These are phyloP conservation scores for Clitoria ternatea DNA, from an alignment of 306 rosid species.

Conservation along the genomic window DNA sequence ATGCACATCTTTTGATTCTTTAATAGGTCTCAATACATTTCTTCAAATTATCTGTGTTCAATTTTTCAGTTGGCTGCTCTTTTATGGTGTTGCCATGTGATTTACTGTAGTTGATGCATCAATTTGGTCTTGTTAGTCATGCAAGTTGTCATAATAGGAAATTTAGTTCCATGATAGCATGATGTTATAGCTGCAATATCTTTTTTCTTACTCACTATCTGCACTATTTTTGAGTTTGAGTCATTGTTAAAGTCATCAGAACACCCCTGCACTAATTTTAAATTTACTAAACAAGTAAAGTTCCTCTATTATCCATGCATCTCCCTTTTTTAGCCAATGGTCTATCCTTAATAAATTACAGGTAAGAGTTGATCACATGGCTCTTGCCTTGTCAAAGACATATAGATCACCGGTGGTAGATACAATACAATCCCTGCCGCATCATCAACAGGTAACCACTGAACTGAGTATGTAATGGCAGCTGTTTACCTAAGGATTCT, in stretches of 20 bases:
- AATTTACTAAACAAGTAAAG: neutral
- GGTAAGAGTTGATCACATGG: slow-evolving; percentile 92
- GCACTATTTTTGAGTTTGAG: neutral
- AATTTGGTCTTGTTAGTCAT: neutral
- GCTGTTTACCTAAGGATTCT: neutral
- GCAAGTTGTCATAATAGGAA: neutral
- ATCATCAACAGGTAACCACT: slow-evolving; percentile 90
- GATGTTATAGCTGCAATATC: neutral
- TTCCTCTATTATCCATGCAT: neutral
- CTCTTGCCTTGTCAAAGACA: slow-evolving; percentile 76
- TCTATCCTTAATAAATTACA: slow-evolving; percentile 36
- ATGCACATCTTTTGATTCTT: neutral
- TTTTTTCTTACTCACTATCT: neutral
- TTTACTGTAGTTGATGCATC: neutral
- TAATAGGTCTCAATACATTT: neutral
- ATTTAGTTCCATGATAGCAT: neutral
- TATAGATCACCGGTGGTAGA: slow-evolving; percentile 78
- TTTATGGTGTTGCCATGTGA: neutral
- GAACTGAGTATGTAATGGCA: slow-evolving; percentile 14
- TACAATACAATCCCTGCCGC: slow-evolving; percentile 89
- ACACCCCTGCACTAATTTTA: neutral
- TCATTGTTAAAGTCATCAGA: neutral
- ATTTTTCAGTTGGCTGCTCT: neutral
- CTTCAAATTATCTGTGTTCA: neutral
- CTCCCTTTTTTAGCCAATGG: neutral